Conservation (phyloP, 345 rosid species). For the Ricinus communis region DNA sequence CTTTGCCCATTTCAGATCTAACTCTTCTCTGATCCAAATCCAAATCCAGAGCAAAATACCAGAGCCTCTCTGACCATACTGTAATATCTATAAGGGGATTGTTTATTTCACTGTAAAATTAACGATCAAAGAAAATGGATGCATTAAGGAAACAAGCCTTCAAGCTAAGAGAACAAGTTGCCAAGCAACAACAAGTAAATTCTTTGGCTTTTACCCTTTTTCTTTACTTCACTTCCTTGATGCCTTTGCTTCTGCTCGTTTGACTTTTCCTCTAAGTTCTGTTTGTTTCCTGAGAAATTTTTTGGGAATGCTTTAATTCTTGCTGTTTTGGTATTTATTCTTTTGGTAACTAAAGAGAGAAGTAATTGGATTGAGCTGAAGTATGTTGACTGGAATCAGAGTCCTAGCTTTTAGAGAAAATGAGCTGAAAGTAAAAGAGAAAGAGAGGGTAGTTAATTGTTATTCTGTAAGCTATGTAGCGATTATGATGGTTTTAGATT, state of each 20-base stretch:
- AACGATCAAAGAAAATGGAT: constrained; percentile 60
- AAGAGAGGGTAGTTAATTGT: no score
- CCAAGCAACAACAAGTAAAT: constrained; percentile 79
- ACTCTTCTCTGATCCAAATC: not conserved
- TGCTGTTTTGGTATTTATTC: not conserved
- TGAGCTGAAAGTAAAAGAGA: not conserved
- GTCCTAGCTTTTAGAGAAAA: not conserved
- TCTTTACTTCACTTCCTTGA: no score
- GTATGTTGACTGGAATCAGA: not conserved
- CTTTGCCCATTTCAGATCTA: constrained; percentile 13
- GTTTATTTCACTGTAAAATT: not conserved
- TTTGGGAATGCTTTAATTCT: not conserved
- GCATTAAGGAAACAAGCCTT: constrained; percentile 89
- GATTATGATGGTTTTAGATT: no score
- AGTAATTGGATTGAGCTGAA: constrained; percentile 1
- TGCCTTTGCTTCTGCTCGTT: no score
- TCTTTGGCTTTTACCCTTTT: constrained; percentile 10
- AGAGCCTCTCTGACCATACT: not conserved
- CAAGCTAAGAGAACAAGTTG: constrained; percentile 92
- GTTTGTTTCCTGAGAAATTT: constrained; percentile 7
- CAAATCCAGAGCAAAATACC: not conserved
- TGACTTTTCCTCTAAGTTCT: no score
- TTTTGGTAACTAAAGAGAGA: no score
- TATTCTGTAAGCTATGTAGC: no score
- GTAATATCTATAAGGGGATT: not conserved